Base-by-base conservation (phyloP, 2,329 filamentous ascomycete genomes). In the Fusarium musae region DNA sequence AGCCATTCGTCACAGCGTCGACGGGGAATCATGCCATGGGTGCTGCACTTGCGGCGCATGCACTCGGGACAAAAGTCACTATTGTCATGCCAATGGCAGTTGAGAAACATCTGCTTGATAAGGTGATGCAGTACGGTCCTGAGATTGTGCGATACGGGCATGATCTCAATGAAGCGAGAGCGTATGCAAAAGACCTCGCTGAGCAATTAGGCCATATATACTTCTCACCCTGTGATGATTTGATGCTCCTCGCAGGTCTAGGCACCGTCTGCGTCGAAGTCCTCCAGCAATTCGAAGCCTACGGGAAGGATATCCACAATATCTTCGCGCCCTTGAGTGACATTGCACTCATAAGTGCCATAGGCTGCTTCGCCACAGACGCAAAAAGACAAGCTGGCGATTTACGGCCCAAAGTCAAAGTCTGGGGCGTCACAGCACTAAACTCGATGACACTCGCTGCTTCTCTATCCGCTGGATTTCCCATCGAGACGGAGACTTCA, bases 291-390 rank as follows among this genome's bases (percentile, higher is more conserved):
- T 63, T 59, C 9, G 54, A 60, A 36, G 10, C 12, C 2, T 13
- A 42, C 6, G 23, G 40, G 10, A 34, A 30, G n/a, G 32, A 21
- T 5, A 58, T 56, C 5, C 59, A 61, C 16, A 44, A 63, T 11
- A 63, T 63, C 23, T 59, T 63, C 9, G 53, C 46, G 0, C 60
- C 60, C n/a, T 49, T 63, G 42, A 58, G 28, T 5, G 53, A 57
- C 19, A 56, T 21, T 5, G 60, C 53, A 30, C 60, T 63, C 6
- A 47, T 60, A 10, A 60, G 53, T 5, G 60, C 26, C 1, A 47
- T 63, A 10, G 53, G 53, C 15, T 63, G 60, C 34, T 59, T 59
- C 10, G 36, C 43, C 12, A 60, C n/a, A 34, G 60, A 63, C 10
- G 60, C 32, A 30, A 61, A 42, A 23, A 17, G 23, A 1, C 13